These are phyloP conservation scores for Sporobolomyces phaffii DNA, from an alignment of 768 basidiomycete species.

Conservation along the genomic window DNA sequence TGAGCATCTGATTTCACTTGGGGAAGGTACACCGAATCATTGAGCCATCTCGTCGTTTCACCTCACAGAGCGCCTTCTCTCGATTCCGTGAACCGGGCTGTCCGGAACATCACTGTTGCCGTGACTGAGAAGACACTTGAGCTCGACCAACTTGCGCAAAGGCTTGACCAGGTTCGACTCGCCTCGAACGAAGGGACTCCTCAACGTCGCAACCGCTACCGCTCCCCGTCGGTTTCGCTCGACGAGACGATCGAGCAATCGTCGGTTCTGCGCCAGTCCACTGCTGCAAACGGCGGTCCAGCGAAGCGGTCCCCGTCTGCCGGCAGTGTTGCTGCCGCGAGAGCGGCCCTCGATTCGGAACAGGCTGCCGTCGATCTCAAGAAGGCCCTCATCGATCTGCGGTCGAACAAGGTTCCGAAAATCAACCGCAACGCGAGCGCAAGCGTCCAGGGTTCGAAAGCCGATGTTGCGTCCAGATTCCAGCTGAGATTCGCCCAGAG, in stretches of 20 bases:
- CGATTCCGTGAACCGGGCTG: conserved; percentile 75
- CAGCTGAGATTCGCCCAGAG: conserved; percentile 16
- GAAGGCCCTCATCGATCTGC: conserved; percentile 51
- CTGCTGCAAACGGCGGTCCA: conserved; percentile 43
- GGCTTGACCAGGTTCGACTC: conserved; percentile 40
- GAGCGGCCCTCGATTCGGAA: conserved; percentile 75
- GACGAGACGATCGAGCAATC: conserved; percentile 14
- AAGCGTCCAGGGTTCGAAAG: conserved; percentile 47
- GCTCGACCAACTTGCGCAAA: conserved; percentile 46
- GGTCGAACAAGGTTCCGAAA: conserved; percentile 43
- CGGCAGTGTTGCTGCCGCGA: conserved; percentile 50
- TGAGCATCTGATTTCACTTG: background rate
- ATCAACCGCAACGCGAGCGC: conserved; percentile 57
- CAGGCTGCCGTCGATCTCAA: conserved; percentile 66
- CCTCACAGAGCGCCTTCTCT: conserved; percentile 66
- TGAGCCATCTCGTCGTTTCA: background rate
- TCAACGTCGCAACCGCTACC: background rate
- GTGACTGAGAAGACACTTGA: conserved; percentile 43
- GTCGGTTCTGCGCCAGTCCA: conserved; percentile 35
- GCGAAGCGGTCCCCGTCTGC: background rate
- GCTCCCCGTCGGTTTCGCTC: conserved; percentile 25
- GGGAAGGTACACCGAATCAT: too few species aligned
- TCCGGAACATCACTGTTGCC: conserved; percentile 67
- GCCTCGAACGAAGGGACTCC: background rate
- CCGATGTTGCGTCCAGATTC: background rate